phyloP scores from a whole-genome alignment of 805 yeast species.

The Metschnikowia henanensis region DNA sequence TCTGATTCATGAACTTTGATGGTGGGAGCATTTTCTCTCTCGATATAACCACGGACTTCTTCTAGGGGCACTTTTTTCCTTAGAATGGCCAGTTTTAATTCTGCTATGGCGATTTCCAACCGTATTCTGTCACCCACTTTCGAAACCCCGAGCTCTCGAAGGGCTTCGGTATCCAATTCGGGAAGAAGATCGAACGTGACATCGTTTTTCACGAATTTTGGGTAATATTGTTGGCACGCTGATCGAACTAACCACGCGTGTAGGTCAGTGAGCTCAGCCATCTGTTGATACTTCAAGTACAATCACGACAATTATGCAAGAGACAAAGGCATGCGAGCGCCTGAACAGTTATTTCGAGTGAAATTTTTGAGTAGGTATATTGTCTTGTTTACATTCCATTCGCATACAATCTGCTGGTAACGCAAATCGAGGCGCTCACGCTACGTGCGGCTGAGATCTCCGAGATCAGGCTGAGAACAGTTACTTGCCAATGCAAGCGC shows the following conservation, averaged over 20 bases:
- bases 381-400: neutral
- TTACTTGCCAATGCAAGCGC: no score
- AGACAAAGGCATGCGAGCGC: no score
- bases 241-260: slow-evolving; percentile 38
- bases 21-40: slow-evolving; percentile 2
- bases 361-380: neutral
- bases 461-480: neutral
- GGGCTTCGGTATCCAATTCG: slow-evolving; percentile 60
- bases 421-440: neutral
- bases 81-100: slow-evolving; percentile 30
- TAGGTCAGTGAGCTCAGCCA: slow-evolving; percentile 24
- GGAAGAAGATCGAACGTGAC: slow-evolving; percentile 56
- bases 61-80: slow-evolving; percentile 13
- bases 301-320: no score
- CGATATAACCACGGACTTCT: slow-evolving; percentile 10
- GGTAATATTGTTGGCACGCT: slow-evolving; percentile 35
- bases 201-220: slow-evolving; percentile 46
- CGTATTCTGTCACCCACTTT: slow-evolving; percentile 83
- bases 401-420: neutral
- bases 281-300: neutral
- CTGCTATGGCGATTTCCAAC: slow-evolving; percentile 57
- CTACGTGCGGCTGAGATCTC: neutral
- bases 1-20: neutral
- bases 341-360: no score
- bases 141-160: slow-evolving; percentile 70